Evolutionary conservation across 345 rosid species (phyloP).

Genomic region (Pistacia atlantica): DNA sequence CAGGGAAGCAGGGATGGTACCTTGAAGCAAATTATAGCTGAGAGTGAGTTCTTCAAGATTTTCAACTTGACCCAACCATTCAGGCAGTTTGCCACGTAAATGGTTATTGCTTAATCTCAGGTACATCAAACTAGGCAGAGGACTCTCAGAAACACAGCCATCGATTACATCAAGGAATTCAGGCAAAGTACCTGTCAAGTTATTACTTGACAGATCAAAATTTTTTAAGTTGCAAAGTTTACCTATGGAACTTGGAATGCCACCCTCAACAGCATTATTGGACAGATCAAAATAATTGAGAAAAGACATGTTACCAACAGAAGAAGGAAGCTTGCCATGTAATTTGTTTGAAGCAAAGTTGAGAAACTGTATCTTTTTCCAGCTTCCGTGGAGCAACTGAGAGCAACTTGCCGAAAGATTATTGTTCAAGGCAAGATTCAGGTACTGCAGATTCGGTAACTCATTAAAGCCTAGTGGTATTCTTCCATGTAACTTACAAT

Average conservation of each 20-base stretch:
- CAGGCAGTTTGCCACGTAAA: conserved; percentile 38
- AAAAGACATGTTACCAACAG: conserved; percentile 43
- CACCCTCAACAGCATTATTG: conserved; percentile 31
- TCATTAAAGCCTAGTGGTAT: conserved; percentile 43
- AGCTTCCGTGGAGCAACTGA: conserved; percentile 36
- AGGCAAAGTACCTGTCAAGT: conserved; percentile 44
- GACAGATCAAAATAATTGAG: conserved; percentile 33
- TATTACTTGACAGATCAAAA: conserved; percentile 37
- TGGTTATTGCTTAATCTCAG: conserved; percentile 29
- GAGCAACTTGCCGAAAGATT: conserved; percentile 45
- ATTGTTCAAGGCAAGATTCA: conserved; percentile 32
- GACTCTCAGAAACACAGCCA: conserved; percentile 23
- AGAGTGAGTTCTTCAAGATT: conserved; percentile 32
- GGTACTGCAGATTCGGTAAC: conserved; percentile 29
- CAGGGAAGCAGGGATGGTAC: conserved; percentile 39
- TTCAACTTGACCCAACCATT: conserved; percentile 37
- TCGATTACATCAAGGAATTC: conserved; percentile 23
- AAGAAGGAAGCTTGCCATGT: conserved; percentile 44
- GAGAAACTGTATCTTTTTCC: conserved; percentile 40
- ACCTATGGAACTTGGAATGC: conserved; percentile 38
- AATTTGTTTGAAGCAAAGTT: conserved; percentile 28
- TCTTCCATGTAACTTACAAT: conserved; percentile 31
- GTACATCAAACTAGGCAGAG: conserved; percentile 34
- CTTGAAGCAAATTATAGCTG: conserved; percentile 32
- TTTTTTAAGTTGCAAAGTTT: conserved; percentile 39